phyloP scores from a whole-genome alignment of 192 early-diverging fungal genomes.

The Mortierella alpina region DNA sequence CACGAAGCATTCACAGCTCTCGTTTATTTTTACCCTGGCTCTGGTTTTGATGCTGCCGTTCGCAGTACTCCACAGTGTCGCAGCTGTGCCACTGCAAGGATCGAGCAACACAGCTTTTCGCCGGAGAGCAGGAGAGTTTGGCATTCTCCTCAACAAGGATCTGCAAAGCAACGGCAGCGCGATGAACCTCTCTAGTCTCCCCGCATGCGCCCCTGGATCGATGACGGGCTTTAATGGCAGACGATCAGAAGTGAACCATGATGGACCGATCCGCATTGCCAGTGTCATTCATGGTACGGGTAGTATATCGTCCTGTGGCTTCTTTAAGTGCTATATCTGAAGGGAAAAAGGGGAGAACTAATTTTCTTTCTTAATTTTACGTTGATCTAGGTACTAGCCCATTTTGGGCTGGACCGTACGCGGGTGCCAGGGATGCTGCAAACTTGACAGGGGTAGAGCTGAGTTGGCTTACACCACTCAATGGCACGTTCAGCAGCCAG shows the following conservation, averaged over 20 bases:
- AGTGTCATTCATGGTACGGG: constrained; percentile 25
- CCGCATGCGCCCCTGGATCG: constrained; percentile 9
- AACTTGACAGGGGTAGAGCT: constrained; percentile 15
- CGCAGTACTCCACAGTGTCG: background rate
- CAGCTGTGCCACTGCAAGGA: constrained; percentile 5
- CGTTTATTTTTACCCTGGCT: background rate
- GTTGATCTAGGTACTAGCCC: constrained; percentile 1
- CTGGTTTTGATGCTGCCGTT: background rate
- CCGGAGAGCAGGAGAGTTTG: background rate
- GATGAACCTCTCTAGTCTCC: constrained; percentile 41
- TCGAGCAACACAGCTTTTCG: background rate
- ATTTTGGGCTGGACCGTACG: constrained; percentile 12
- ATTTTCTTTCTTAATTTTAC: background rate
- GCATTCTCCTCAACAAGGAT: background rate
- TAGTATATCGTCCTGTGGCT: background rate
- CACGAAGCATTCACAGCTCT: background rate
- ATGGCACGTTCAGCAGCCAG: background rate
- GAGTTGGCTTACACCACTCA: constrained; percentile 15
- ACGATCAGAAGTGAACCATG: background rate
- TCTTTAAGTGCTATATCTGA: background rate
- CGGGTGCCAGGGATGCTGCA: constrained; percentile 25
- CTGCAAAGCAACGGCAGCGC: constrained; percentile 6
- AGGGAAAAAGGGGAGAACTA: background rate
- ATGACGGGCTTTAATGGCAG: constrained; percentile 40
- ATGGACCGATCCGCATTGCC: constrained; percentile 28